Conservation (phyloP, 495 filamentous ascomycete species). For the Polyplosphaeria fusca region DNA sequence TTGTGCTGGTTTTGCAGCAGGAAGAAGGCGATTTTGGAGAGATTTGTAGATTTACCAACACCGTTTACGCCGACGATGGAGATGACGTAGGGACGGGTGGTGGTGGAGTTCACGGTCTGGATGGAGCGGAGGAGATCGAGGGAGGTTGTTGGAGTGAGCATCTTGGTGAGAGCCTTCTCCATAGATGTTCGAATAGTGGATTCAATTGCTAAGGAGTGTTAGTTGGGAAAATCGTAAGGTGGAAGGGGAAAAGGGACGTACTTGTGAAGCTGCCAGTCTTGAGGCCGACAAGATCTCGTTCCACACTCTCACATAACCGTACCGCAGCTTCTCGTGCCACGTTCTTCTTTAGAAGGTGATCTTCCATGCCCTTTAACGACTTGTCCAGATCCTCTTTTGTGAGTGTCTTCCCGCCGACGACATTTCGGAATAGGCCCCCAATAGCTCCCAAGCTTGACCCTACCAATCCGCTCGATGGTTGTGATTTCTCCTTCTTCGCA, state of each 20-base stretch:
- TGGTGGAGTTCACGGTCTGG: slow-evolving; percentile 61
- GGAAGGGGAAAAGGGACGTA: slow-evolving; percentile 36
- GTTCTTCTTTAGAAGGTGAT: slow-evolving; percentile 92
- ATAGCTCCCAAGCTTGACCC: slow-evolving; percentile 75
- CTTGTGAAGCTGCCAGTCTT: slow-evolving; percentile 93
- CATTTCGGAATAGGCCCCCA: slow-evolving; percentile 83
- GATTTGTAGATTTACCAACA: slow-evolving; percentile 94
- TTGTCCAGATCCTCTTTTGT: slow-evolving; percentile 85
- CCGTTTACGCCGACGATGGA: slow-evolving; percentile 98
- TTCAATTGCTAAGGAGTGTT: slow-evolving; percentile 58
- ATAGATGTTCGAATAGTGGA: slow-evolving; percentile 76
- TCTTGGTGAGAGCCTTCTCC: slow-evolving; percentile 86
- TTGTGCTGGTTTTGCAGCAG: slow-evolving; percentile 93
- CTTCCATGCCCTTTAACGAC: slow-evolving; percentile 91
- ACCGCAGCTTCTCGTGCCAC: slow-evolving; percentile 92
- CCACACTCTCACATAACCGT: slow-evolving; percentile 85
- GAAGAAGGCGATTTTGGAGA: slow-evolving; percentile 97
- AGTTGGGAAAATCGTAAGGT: background rate
- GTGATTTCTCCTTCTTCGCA: slow-evolving; percentile 55
- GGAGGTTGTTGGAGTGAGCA: slow-evolving; percentile 91
- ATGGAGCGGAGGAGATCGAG: slow-evolving; percentile 93
- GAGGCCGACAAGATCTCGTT: slow-evolving; percentile 80
- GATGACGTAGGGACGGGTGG: slow-evolving; percentile 84
- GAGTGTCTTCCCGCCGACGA: slow-evolving; percentile 88
- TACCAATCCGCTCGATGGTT: slow-evolving; percentile 60